Percentiles rank a stretch among this genome's conserved stretches.
These are phyloP conservation scores for Chionographis japonica DNA, from an alignment of 106 monocot species.

Conservation along the genomic window DNA sequence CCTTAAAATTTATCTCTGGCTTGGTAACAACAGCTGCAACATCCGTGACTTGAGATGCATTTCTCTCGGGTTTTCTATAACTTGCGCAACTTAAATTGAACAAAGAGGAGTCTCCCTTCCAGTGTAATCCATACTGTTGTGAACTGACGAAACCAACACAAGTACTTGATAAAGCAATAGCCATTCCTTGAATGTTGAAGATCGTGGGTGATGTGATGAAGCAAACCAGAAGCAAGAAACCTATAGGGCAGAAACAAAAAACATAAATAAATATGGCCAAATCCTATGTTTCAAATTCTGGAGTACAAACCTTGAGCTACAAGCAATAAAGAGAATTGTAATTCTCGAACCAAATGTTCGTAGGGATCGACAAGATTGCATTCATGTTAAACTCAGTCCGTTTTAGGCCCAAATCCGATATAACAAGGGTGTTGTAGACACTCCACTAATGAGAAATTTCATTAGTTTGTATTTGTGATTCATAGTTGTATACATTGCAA, in stretches of 20 bases:
- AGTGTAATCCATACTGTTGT: constrained; percentile 12
- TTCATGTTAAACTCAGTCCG: no score
- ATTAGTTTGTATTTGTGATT: no score
- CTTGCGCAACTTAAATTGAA: constrained; percentile 3
- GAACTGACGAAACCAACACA: constrained; percentile 14
- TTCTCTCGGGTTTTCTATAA: constrained; percentile 17
- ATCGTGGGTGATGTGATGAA: neutral
- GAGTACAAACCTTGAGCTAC: no score
- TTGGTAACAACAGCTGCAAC: constrained; percentile 24
- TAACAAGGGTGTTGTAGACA: no score
- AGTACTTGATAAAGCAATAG: constrained; percentile 22
- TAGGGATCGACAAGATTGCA: no score
- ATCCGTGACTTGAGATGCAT: constrained; percentile 8
- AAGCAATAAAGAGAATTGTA: no score
- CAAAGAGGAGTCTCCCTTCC: constrained; percentile 3
- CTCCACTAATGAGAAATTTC: no score
- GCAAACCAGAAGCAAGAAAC: neutral
- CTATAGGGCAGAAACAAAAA: neutral
- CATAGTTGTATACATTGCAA: no score
- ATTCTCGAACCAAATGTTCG: no score
- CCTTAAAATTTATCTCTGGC: constrained; percentile 42
- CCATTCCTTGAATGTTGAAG: constrained; percentile 22
- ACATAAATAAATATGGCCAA: neutral
- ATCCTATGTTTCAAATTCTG: no score
- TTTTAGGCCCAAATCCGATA: no score